Base-by-base conservation (phyloP, 306 rosid species). In the Sphenostylis stenocarpa region DNA sequence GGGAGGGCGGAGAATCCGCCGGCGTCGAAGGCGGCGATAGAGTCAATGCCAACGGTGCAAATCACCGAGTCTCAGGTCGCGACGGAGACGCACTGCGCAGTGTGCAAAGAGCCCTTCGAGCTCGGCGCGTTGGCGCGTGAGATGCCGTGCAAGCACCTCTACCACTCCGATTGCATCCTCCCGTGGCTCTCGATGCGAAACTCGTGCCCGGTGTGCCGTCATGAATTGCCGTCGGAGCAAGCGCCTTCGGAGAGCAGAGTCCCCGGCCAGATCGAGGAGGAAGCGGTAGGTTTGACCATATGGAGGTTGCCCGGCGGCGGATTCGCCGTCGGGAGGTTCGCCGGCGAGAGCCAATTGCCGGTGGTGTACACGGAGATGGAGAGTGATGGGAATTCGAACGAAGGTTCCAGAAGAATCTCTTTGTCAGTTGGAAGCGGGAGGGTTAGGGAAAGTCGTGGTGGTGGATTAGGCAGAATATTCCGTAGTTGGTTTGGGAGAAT, bases 291-390 rank as follows among this genome's bases (percentile, higher is more conserved):
- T 11, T 67, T 95, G 56, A 90, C 96, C 3, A 92, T 95, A 48
- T 95, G 98, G 98, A 92, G 97, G 79, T 81, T 95, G 6, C 96
- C 98, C 0, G 97, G 97, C 0, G 97, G 97, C 1, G 96, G 95
- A 28, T 95, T 90, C 28, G 96, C 96, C 2, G 98, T 95, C 16
- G 98, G 97, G 13, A 86, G 96, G 64, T 94, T 92, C 63, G 66
- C 91, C 23, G 85, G 91, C 1, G 93, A 89, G 72, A 86, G 87
- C 44, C 90, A 92, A 15, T 73, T 85, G 6, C 98, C 97, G 4
- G 89, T 85, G 1, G 97, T 95, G 11, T 95, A 86, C 81, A 92
- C 97, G 2, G 98, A 95, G 89, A 86, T 92, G 95, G 98, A 95
- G 43, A 93, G 87, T 10, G 96, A 90, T 13, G 61, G 67, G 24